Conservation (phyloP, 768 basidiomycete species). For the Filobasidium wieringae region DNA sequence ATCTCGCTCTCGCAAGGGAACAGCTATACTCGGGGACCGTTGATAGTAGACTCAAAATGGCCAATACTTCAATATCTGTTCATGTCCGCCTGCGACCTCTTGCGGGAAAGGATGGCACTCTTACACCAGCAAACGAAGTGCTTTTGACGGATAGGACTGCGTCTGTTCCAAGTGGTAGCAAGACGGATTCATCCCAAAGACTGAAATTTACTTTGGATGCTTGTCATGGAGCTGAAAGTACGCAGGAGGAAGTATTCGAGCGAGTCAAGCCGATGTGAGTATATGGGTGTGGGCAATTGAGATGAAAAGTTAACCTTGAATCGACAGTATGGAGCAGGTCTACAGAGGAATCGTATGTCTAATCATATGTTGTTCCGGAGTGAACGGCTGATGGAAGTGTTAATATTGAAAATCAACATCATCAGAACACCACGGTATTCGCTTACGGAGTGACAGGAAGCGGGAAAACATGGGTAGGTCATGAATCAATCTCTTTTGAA, state of each 20-base stretch:
- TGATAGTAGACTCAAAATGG: background rate
- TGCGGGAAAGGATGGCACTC: conserved; percentile 1
- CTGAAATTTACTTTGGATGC: conserved; percentile 53
- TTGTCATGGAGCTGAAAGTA: conserved; percentile 59
- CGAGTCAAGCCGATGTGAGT: conserved; percentile 53
- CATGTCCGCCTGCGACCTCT: conserved; percentile 5
- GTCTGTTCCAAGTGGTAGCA: conserved; percentile 48
- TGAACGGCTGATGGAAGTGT: background rate
- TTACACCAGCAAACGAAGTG: conserved; percentile 1
- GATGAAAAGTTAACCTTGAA: background rate
- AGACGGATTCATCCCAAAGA: conserved; percentile 46
- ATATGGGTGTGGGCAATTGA: background rate
- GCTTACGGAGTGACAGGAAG: conserved; percentile 85
- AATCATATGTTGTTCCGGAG: background rate
- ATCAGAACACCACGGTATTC: conserved; percentile 62
- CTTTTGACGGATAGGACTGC: conserved; percentile 27
- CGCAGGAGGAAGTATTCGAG: conserved; percentile 65
- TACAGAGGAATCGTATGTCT: conserved; percentile 49
- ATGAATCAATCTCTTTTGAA: conserved; percentile 3
- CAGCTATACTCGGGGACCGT: too few relatives aligned
- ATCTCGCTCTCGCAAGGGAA: too few relatives aligned
- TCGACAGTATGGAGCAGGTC: conserved; percentile 51
- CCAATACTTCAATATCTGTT: conserved; percentile 10
- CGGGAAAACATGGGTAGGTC: conserved; percentile 53
- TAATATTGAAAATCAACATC: background rate